phyloP scores from a whole-genome alignment of 352 stramenopile species.

The Elongisporangium undulatum region DNA sequence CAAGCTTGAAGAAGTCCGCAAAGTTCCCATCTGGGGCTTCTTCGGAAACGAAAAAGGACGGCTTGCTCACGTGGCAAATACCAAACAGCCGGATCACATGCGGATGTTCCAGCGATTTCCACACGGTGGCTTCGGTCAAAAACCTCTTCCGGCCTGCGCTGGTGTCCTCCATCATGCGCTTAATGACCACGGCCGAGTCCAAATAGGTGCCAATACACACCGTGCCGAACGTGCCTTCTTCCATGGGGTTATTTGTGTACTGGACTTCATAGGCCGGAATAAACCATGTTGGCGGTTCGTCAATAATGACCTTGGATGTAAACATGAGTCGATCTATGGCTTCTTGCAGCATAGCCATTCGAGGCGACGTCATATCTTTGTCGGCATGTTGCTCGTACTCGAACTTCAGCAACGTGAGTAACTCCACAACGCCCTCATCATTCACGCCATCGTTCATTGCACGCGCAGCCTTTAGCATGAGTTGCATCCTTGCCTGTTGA shows the following conservation, averaged over 20 bases:
- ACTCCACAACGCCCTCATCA: conserved; percentile 11
- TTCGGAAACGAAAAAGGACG: conserved; percentile 33
- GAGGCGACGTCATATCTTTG: conserved; percentile 4
- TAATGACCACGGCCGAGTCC: conserved; percentile 28
- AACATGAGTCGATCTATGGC: conserved; percentile 10
- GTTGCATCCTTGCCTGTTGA: too few relatives aligned
- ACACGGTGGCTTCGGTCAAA: conserved; percentile 27
- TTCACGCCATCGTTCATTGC: conserved; percentile 9
- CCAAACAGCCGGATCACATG: conserved; percentile 37
- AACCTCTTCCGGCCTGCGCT: conserved; percentile 17
- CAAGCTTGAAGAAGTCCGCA: conserved; percentile 23
- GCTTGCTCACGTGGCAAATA: conserved; percentile 29
- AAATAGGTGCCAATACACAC: conserved; percentile 25
- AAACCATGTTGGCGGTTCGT: conserved; percentile 10
- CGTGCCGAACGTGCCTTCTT: conserved; percentile 22
- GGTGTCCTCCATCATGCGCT: conserved; percentile 19
- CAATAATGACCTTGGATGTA: conserved; percentile 7
- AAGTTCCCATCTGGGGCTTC: conserved; percentile 35
- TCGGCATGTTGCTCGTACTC: conserved; percentile 12
- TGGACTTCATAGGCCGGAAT: conserved; percentile 17
- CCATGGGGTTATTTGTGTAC: conserved; percentile 5
- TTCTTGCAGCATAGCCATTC: conserved; percentile 8
- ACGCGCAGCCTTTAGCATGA: too few relatives aligned
- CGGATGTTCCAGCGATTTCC: conserved; percentile 25
- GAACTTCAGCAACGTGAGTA: conserved; percentile 18